These are phyloP conservation scores for Alnus glutinosa DNA, from an alignment of 306 rosid species.

Conservation along the genomic window DNA sequence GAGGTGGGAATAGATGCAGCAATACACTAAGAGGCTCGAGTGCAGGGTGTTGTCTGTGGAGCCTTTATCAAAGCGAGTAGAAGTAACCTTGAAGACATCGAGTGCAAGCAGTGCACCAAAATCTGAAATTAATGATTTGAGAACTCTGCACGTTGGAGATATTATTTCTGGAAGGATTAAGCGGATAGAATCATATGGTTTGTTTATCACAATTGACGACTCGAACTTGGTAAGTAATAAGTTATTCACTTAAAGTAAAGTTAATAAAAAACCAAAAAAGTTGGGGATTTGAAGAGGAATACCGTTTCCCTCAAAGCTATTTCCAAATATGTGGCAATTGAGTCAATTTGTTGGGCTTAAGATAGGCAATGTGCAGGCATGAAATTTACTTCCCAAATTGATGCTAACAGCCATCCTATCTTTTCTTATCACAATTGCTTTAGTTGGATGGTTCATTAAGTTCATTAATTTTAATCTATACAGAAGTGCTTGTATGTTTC, in stretches of 20 bases:
- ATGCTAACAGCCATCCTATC: background rate
- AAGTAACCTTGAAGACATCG: conserved; percentile 75
- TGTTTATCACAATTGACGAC: conserved; percentile 73
- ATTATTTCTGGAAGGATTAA: conserved; percentile 72
- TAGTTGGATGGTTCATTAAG: background rate
- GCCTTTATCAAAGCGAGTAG: conserved; percentile 81
- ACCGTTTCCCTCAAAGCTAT: background rate
- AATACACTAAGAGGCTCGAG: conserved; percentile 31
- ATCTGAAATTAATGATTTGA: conserved; percentile 48
- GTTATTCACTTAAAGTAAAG: background rate
- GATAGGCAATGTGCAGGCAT: background rate
- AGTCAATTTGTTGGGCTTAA: background rate
- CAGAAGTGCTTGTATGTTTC: background rate
- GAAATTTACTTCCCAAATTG: background rate
- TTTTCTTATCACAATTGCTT: background rate
- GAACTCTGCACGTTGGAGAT: conserved; percentile 66
- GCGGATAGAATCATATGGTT: conserved; percentile 86
- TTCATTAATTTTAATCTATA: background rate
- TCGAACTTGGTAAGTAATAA: conserved; percentile 55
- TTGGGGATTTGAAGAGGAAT: background rate
- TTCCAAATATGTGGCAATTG: background rate
- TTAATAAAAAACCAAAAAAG: background rate
- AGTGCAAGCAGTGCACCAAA: conserved; percentile 31
- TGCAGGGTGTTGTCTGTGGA: conserved; percentile 86
- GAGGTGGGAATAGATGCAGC: conserved; percentile 12